These are phyloP conservation scores for Darksidea phi DNA, from an alignment of 495 filamentous ascomycete species.

Conservation along the genomic window DNA sequence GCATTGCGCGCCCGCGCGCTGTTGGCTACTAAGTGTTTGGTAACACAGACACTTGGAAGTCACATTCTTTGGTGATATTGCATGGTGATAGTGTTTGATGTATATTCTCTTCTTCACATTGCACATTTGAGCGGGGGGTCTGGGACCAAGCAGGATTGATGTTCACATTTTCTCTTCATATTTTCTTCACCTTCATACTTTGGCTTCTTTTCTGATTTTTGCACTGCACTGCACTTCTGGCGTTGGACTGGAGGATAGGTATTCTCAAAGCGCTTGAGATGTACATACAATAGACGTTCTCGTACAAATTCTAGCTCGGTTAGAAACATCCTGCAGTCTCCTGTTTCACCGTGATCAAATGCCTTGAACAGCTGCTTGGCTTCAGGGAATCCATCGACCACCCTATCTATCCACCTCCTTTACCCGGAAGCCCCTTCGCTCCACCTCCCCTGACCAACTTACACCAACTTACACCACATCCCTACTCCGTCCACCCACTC, in stretches of 20 bases:
- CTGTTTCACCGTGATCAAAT: no score
- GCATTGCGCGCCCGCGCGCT: slow-evolving; percentile 16
- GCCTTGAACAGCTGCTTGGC: no score
- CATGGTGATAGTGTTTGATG: not conserved
- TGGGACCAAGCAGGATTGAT: slow-evolving; percentile 4
- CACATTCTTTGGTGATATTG: not conserved
- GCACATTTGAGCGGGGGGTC: slow-evolving; percentile 3
- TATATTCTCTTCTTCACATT: not conserved
- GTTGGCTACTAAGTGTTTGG: slow-evolving; percentile 5
- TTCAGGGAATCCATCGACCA: no score
- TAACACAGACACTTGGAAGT: not conserved
- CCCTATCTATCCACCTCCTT: no score
- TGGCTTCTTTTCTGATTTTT: not conserved
- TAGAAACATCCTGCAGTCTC: no score
- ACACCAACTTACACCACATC: no score
- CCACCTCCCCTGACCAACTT: no score
- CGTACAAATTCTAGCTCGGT: no score
- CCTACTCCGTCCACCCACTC: no score
- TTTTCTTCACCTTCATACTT: not conserved
- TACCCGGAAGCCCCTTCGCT: no score
- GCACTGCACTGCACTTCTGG: not conserved
- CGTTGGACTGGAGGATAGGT: not conserved
- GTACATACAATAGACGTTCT: no score
- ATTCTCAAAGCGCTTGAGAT: slow-evolving; percentile 4
- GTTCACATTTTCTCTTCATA: slow-evolving; percentile 1